These are phyloP conservation scores for Rostrohypoxylon terebratum DNA, from an alignment of 495 filamentous ascomycete species.

Conservation along the genomic window DNA sequence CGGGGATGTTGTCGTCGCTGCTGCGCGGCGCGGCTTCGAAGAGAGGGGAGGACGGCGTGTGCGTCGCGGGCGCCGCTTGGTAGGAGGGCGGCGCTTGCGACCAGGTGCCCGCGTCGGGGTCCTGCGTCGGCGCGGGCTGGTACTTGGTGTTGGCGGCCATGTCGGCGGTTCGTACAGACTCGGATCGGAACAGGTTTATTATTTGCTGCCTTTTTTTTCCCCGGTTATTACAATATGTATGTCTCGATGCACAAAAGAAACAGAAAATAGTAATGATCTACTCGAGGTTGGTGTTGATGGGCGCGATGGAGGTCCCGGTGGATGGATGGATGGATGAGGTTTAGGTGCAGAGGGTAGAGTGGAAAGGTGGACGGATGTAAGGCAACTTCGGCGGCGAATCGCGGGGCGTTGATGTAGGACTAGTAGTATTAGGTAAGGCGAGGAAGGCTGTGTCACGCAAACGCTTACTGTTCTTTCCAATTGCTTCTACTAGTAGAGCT, in stretches of 20 bases:
- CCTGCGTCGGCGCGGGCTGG: slow-evolving; percentile 75
- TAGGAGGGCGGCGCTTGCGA: slow-evolving; percentile 89
- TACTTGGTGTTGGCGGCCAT: slow-evolving; percentile 81
- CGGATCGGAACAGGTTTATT: too few relatives aligned
- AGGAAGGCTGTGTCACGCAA: slow-evolving; percentile 6
- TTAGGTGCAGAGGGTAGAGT: background rate
- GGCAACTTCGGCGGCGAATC: slow-evolving; percentile 25
- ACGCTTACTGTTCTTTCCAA: background rate
- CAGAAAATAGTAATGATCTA: slow-evolving; percentile 38
- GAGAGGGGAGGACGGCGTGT: slow-evolving; percentile 27
- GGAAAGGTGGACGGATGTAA: background rate
- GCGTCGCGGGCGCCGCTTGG: slow-evolving; percentile 62
- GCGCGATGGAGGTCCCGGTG: slow-evolving; percentile 18
- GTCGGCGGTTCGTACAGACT: background rate
- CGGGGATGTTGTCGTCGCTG: slow-evolving; percentile 89
- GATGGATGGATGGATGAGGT: slow-evolving; percentile 7
- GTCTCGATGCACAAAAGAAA: slow-evolving; percentile 15
- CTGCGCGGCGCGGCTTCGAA: slow-evolving; percentile 69
- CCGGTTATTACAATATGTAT: background rate
- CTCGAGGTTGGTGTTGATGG: slow-evolving; percentile 29
- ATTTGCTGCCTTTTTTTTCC: too few relatives aligned
- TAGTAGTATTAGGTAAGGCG: slow-evolving; percentile 2
- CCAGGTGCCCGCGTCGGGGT: slow-evolving; percentile 75
- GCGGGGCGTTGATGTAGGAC: slow-evolving; percentile 34
- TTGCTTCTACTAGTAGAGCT: slow-evolving; percentile 14